Conservation (phyloP, 2,329 filamentous ascomycete species). For the Neopestalotiopsis rosae region DNA sequence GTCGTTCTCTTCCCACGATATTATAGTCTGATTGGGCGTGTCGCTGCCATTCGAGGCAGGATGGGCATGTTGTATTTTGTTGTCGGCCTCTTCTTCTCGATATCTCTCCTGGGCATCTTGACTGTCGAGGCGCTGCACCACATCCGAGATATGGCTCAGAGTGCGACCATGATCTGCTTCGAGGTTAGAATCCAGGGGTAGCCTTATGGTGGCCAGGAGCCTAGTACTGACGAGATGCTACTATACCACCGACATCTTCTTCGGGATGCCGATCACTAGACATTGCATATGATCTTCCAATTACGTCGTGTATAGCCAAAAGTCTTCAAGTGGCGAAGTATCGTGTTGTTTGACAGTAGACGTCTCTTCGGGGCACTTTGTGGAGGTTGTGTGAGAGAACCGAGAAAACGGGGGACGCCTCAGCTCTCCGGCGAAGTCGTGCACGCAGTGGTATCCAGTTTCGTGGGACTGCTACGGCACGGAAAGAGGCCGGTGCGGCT, state of each 20-base stretch:
- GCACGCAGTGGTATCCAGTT: neutral
- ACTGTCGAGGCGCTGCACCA: conserved; percentile 36
- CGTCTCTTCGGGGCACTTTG: neutral
- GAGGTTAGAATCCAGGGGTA: neutral
- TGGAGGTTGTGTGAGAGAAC: neutral
- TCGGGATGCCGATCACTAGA: neutral
- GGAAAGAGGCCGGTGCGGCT: neutral
- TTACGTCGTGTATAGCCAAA: neutral
- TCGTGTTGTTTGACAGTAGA: neutral
- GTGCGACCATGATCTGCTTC: neutral
- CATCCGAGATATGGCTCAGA: neutral
- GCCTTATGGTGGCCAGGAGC: neutral
- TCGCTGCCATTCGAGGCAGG: conserved; percentile 29
- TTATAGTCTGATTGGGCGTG: conserved; percentile 35
- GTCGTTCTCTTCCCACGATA: conserved; percentile 54
- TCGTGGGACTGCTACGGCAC: neutral
- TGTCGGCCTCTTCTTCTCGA: conserved; percentile 47
- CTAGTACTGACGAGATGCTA: neutral
- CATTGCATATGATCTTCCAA: neutral
- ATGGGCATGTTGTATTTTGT: conserved; percentile 29
- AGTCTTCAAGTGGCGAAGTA: neutral
- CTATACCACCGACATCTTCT: neutral
- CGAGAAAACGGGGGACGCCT: neutral
- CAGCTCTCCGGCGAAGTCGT: neutral
- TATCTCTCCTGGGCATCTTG: conserved; percentile 47